Evolutionary conservation across 2,329 filamentous ascomycete genomes (phyloP).

Genomic region (Sporothrix phasma): DNA sequence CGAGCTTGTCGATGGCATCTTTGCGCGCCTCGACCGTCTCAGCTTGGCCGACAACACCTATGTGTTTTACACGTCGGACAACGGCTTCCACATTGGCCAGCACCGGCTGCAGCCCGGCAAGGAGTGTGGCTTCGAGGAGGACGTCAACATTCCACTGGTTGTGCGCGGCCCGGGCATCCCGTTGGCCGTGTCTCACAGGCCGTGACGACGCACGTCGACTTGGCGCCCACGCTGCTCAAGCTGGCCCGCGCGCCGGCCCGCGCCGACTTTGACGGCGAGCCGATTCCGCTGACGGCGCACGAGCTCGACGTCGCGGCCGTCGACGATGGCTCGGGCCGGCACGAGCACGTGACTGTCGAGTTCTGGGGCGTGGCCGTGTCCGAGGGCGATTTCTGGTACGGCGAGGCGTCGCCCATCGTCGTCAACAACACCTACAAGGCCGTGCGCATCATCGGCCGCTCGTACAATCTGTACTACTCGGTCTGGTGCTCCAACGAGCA

Average conservation of each 20-base stretch:
- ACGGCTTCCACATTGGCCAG: constrained; percentile 50
- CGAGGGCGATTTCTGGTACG: constrained; percentile 28
- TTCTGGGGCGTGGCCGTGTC: constrained; percentile 40
- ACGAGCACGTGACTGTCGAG: constrained; percentile 50
- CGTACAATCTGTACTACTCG: constrained; percentile 54
- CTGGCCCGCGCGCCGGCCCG: constrained; percentile 30
- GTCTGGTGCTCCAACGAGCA: constrained; percentile 61
- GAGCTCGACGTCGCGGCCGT: constrained; percentile 20
- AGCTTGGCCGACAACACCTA: constrained; percentile 54
- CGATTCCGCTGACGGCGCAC: constrained; percentile 35
- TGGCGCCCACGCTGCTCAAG: constrained; percentile 49
- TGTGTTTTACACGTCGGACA: constrained; percentile 48
- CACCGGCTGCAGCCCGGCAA: constrained; percentile 50
- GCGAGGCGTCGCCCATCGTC: constrained; percentile 18
- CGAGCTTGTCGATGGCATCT: constrained; percentile 40
- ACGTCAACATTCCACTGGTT: constrained; percentile 49
- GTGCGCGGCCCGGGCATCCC: constrained; percentile 48
- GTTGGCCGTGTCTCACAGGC: constrained; percentile 31
- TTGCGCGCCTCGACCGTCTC: constrained; percentile 34
- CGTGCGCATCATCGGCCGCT: constrained; percentile 41
- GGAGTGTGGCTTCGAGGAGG: constrained; percentile 47
- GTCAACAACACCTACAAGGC: constrained; percentile 52
- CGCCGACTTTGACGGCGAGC: constrained; percentile 44
- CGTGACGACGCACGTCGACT: constrained; percentile 51
- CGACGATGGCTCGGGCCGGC: constrained; percentile 20